Base-by-base conservation (phyloP, 768 basidiomycete species). In the Boletellus sp. region DNA sequence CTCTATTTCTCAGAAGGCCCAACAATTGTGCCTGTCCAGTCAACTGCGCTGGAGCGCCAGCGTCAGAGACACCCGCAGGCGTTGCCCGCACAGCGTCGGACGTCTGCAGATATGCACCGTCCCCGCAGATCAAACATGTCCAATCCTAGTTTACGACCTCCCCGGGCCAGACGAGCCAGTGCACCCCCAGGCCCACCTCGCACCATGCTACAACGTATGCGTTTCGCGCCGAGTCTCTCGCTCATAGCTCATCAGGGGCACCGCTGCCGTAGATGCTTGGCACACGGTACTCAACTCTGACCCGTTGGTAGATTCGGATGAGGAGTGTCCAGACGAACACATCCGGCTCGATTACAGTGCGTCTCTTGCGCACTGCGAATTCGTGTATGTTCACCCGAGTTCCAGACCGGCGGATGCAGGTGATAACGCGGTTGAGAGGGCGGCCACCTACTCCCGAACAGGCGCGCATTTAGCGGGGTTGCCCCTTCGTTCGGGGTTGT, bases 281-380 rank as follows among this genome's bases (percentile, higher is more conserved):
- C 80, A 86, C 58, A 74, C 78, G 15, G 73, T 83, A 49, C 78
- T 74, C 45, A 80, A 77, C 26, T 78, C 80, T 33, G 88, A 90
- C 60, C 83, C 88, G n/a, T 70, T 90, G 24, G 68, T 74, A 43
- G 86, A 89, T 65, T 90, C 88, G 24, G 88, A 89, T 51, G 85
- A 87, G 37, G 85, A 87, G 60, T 68, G 71, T 42, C 75, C 72
- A 13, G 85, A 89, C 58, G 84, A 85, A 57, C 72, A 85, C 56
- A 71, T 78, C 32, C 77, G 81, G 28, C 70, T 78, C 41, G 87
- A 89, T 57, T 87, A 86, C 57, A 67, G 87, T 88, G 52, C n/a
- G 53, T 48, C 63, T 50, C 32, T 49, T 22, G 33, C 28, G 10
- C 23, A 11, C 17, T 23, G 17, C 45, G 32, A 17, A 35, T 48